phyloP scores from a whole-genome alignment of 1,284 basidiomycete species.

The Pascua sp. region DNA sequence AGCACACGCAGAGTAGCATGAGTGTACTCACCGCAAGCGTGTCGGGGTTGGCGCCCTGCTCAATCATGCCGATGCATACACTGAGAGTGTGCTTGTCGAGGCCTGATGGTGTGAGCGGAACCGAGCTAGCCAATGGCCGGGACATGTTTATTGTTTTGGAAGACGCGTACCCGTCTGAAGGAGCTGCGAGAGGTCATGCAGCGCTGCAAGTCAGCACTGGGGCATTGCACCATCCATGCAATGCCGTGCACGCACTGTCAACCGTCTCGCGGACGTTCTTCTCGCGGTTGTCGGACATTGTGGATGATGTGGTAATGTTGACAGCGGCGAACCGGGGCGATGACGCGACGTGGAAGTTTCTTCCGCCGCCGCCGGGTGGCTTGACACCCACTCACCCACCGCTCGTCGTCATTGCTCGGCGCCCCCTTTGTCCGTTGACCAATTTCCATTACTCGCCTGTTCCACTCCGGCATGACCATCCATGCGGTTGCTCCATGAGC shows the following conservation, averaged over 20 bases:
- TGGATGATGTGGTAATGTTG: neutral
- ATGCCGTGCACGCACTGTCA: slow-evolving; percentile 33
- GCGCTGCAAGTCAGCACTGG: slow-evolving; percentile 23
- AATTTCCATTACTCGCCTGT: neutral
- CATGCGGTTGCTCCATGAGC: slow-evolving; percentile 12
- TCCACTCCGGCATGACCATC: slow-evolving; percentile 1
- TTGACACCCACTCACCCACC: no score
- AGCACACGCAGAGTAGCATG: neutral
- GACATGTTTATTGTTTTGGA: neutral
- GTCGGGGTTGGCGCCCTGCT: slow-evolving; percentile 46
- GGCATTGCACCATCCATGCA: neutral
- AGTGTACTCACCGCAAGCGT: slow-evolving; percentile 38
- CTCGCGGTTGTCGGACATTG: slow-evolving; percentile 24
- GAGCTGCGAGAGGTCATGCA: slow-evolving; percentile 45
- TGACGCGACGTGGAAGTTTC: no score
- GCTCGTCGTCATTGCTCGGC: no score
- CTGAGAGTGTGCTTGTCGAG: slow-evolving; percentile 46
- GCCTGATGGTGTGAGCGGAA: slow-evolving; percentile 21
- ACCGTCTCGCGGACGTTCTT: slow-evolving; percentile 47
- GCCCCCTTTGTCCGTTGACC: neutral
- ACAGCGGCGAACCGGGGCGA: no score
- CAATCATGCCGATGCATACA: slow-evolving; percentile 48
- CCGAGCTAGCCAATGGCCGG: no score
- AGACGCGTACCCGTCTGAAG: slow-evolving; percentile 38
- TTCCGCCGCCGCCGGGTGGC: no score